Conservation (phyloP, 2,329 filamentous ascomycete genomes). For the Diplodia intermedia region DNA sequence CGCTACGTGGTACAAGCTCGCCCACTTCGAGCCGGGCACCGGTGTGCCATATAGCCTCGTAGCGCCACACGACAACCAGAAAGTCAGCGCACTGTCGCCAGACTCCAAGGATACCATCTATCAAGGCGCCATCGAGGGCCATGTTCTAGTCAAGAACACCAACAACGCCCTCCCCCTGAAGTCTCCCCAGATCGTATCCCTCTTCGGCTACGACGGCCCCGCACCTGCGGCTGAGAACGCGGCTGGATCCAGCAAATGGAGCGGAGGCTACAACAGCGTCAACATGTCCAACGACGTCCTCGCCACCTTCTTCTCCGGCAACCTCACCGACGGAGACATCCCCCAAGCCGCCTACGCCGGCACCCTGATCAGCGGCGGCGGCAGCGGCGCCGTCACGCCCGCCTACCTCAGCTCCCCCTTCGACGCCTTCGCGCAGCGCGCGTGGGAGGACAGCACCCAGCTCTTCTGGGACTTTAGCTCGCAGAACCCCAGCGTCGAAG, state of each 20-base stretch:
- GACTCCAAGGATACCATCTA: constrained; percentile 1
- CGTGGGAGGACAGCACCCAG: constrained; percentile 60
- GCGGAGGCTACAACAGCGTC: not conserved
- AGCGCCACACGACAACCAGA: constrained; percentile 47
- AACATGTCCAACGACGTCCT: not conserved
- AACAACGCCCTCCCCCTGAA: constrained; percentile 74
- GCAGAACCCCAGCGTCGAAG: constrained; percentile 59
- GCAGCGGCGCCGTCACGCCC: constrained; percentile 84
- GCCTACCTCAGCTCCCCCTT: constrained; percentile 80
- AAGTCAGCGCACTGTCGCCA: constrained; percentile 40
- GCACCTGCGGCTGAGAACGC: not conserved
- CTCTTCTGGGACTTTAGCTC: constrained; percentile 19
- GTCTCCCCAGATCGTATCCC: constrained; percentile 34
- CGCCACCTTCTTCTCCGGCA: not conserved
- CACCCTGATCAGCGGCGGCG: constrained; percentile 86
- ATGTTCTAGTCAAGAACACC: constrained; percentile 67
- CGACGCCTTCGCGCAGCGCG: constrained; percentile 67
- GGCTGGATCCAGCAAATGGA: constrained; percentile 5
- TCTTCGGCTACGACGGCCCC: constrained; percentile 10
- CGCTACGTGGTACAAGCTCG: constrained; percentile 58
- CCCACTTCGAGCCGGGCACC: constrained; percentile 52
- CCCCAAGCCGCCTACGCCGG: constrained; percentile 12
- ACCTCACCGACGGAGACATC: not conserved
- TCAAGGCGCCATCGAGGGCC: constrained; percentile 55
- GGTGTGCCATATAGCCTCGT: constrained; percentile 47